Percentiles rank a stretch among this genome's conserved stretches.
Conservation (phyloP, 169 alveolate species). For the Eimeria acervulina region DNA sequence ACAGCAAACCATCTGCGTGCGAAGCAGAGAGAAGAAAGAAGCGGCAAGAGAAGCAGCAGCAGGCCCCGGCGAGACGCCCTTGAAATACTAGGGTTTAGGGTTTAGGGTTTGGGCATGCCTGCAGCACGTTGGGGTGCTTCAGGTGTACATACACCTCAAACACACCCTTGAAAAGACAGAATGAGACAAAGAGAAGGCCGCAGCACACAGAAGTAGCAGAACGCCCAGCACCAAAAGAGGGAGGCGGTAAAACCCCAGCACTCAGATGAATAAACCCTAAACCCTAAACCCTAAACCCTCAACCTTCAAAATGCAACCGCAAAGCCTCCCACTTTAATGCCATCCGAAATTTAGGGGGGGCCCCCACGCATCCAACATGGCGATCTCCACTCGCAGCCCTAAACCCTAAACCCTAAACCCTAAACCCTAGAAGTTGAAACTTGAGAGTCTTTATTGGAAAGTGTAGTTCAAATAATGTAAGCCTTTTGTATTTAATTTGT, state of each 20-base stretch:
- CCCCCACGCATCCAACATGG: neutral
- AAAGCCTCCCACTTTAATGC: neutral
- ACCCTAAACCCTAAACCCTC: constrained; percentile 32
- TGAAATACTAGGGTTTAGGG: neutral
- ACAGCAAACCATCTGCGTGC: neutral
- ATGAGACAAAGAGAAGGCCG: neutral
- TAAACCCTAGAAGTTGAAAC: neutral
- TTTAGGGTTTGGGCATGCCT: too few species aligned
- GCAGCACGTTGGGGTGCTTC: too few species aligned
- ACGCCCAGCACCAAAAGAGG: neutral
- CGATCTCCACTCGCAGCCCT: neutral
- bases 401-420: constrained; percentile 33
- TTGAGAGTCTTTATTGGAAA: neutral
- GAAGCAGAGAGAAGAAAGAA: neutral
- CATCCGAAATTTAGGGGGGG: neutral
- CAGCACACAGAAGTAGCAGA: neutral
- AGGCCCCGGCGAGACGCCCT: neutral
- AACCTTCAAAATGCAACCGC: neutral
- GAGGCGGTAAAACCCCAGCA: neutral
- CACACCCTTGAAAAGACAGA: too few species aligned
- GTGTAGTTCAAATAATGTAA: neutral
- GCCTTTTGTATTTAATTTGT: neutral
- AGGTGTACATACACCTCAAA: neutral
- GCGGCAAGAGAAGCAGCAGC: constrained; percentile 18
- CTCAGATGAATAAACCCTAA: neutral